These are phyloP conservation scores for Stemphylium lycopersici DNA, from an alignment of 2,329 filamentous ascomycete genomes.

Conservation along the genomic window DNA sequence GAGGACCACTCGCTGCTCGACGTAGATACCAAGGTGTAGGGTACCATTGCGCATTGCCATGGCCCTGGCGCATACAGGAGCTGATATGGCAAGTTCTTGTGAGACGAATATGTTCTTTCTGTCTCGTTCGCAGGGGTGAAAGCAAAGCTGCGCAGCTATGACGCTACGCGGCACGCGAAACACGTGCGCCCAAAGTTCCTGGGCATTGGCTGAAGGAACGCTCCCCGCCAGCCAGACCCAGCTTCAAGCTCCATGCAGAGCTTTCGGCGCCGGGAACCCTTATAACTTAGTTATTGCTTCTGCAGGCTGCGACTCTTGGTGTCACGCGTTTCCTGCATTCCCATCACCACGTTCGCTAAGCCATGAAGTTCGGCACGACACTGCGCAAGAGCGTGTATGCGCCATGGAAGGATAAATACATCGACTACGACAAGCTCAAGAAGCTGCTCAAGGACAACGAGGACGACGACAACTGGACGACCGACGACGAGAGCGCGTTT, in stretches of 20 bases:
- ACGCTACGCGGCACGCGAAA: constrained; percentile 10
- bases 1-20: background rate
- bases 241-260: constrained; percentile 14
- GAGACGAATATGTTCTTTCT: background rate
- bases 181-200: constrained; percentile 15
- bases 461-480: constrained; percentile 77
- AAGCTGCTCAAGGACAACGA: constrained; percentile 75
- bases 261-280: constrained; percentile 10
- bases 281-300: constrained; percentile 6
- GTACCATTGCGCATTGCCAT: background rate
- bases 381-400: constrained; percentile 78
- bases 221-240: constrained; percentile 13
- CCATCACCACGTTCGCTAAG: constrained; percentile 3
- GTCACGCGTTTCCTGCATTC: constrained; percentile 4
- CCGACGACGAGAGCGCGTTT: constrained; percentile 90
- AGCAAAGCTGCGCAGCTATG: constrained; percentile 11
- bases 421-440: constrained; percentile 96
- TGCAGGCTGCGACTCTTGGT: constrained; percentile 15
- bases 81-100: background rate
- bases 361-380: constrained; percentile 95
- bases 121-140: background rate
- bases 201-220: constrained; percentile 14
- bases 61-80: background rate
- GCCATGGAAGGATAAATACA: constrained; percentile 92
- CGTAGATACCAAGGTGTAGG: background rate